Evolutionary conservation across 495 filamentous ascomycete species (phyloP).

Genomic region (Penicillium robsamsonii): DNA sequence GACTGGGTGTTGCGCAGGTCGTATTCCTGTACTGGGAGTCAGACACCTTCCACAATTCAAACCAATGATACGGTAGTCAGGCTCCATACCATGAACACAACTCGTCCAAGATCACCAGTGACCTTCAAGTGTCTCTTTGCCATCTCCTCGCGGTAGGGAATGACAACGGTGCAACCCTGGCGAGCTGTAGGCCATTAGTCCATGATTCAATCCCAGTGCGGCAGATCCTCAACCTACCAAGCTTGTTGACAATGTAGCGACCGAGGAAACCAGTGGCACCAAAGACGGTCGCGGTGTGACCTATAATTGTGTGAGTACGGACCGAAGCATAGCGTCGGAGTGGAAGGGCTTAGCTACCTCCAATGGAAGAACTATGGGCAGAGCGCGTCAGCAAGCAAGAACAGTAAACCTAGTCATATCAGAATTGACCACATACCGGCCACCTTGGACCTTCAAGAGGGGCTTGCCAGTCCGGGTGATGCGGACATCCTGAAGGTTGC

Average conservation of each 20-base stretch:
- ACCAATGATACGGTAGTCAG: conserved; percentile 3
- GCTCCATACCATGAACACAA: conserved; percentile 71
- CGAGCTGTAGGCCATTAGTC: conserved; percentile 60
- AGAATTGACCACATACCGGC: conserved; percentile 60
- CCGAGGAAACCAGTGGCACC: conserved; percentile 95
- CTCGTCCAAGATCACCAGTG: conserved; percentile 84
- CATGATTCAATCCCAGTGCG: conserved; percentile 13
- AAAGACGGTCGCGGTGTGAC: conserved; percentile 95
- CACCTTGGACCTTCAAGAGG: conserved; percentile 76
- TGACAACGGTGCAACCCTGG: conserved; percentile 86
- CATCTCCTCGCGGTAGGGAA: conserved; percentile 98
- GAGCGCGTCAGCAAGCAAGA: conserved; percentile 24
- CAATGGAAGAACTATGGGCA: conserved; percentile 67
- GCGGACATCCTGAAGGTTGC: conserved; percentile 69
- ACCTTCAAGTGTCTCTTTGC: conserved; percentile 94
- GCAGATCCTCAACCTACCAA: conserved; percentile 60
- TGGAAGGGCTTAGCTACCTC: conserved; percentile 58
- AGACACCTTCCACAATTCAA: conserved; percentile 9
- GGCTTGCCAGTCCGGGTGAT: conserved; percentile 88
- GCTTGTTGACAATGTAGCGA: conserved; percentile 93
- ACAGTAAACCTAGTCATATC: neutral
- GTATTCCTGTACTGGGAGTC: conserved; percentile 64
- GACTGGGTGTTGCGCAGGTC: conserved; percentile 93
- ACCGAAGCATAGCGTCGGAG: conserved; percentile 19
- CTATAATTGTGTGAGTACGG: conserved; percentile 47